Base-by-base conservation (phyloP, 2,329 filamentous ascomycete species). In the Beauveria sp. region DNA sequence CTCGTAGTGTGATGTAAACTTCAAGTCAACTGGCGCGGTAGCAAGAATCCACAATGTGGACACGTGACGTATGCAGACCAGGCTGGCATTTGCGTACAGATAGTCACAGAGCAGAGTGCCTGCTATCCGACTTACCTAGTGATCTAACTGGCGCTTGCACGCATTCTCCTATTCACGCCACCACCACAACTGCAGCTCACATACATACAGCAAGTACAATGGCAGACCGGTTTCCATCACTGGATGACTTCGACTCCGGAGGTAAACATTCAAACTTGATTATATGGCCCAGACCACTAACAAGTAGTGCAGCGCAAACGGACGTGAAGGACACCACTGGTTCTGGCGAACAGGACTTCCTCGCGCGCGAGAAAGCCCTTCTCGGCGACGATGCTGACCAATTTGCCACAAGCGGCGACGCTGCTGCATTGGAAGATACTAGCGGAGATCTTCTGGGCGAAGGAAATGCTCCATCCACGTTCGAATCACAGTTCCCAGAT, bases 361-460 rank as follows among this genome's bases (percentile, higher is more conserved):
- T 98, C 54, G 87, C 90, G 65, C 90, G 93, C 68, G 95, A 99
- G 79, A 91, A 92, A 72, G 95, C 92, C 64, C 77, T 88, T 20
- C 86, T 99, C 8, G 95, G 95, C 67, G 95, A 96, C 66, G 95
- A 98, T 75, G 95, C 95, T 64, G 85, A 92, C 69, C 90, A 93
- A 79, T 99, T 99, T 75, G 83, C 88, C 65, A 89, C 90, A 38
- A 83, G 86, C 64, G 86, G 88, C 71, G 91, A 96, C 72, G 79
- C 83, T 63, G 82, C 83, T 62, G 85, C 85, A 46, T 82, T 86
- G 60, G 83, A 82, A 66, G 86, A 88, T 68, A 79, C 85, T 66
- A 82, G 79, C 60, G 86, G 88, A 65, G 89, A 90, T 67, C 87
- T 95, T 70, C 79, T 96, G 63, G 82, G 93, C 57, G 86, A 86